These are phyloP conservation scores for Fulvia fulva DNA, from an alignment of 2,329 filamentous ascomycete genomes.

Conservation along the genomic window DNA sequence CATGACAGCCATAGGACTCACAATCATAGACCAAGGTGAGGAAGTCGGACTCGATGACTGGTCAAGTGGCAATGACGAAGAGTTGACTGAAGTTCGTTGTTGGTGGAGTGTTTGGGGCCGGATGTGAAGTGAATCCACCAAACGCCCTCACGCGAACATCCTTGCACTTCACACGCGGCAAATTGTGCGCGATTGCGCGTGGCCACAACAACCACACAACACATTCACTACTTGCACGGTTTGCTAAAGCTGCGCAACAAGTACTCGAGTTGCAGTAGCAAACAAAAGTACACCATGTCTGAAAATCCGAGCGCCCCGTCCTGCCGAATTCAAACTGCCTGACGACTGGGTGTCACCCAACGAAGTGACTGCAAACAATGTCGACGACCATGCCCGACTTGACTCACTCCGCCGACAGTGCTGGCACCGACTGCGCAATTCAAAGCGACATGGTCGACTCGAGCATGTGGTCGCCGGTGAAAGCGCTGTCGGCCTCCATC, in stretches of 20 bases:
- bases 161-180: background rate
- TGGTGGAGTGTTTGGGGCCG: slow-evolving; percentile 64
- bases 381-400: background rate
- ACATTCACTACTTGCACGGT: background rate
- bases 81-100: slow-evolving; percentile 53
- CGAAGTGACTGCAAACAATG: background rate
- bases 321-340: background rate
- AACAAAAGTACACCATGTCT: background rate
- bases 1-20: slow-evolving; percentile 55
- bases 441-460: background rate
- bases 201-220: background rate
- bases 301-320: background rate
- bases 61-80: slow-evolving; percentile 51
- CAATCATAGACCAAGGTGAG: slow-evolving; percentile 56
- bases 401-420: background rate
- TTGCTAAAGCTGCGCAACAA: background rate
- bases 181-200: background rate
- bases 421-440: background rate
- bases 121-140: slow-evolving; percentile 14
- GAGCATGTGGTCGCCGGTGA: background rate
- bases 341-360: background rate
- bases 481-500: background rate
- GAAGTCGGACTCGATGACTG: slow-evolving; percentile 71
- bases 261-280: background rate
- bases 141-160: background rate